Conservation (phyloP, 2,329 filamentous ascomycete species). For the Alternaria metachromatica region DNA sequence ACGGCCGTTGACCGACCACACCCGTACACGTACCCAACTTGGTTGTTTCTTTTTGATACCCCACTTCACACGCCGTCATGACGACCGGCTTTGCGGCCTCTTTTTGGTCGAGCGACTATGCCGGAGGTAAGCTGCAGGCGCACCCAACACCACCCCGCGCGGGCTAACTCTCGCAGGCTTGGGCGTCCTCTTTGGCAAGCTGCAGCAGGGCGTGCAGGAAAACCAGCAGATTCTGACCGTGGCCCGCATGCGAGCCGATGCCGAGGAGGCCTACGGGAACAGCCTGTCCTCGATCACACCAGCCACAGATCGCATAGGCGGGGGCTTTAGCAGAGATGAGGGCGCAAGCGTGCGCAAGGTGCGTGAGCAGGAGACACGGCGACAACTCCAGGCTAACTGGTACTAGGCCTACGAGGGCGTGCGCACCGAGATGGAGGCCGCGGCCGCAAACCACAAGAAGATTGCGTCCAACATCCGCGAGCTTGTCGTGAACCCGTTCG, state of each 20-base stretch:
- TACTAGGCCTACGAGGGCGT: conserved; percentile 92
- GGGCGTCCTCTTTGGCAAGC: conserved; percentile 92
- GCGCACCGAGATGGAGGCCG: conserved; percentile 89
- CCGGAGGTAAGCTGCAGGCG: conserved; percentile 73
- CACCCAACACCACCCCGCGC: conserved; percentile 6
- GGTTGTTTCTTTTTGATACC: conserved; percentile 11
- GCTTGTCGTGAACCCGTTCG: conserved; percentile 91
- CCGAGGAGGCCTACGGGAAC: conserved; percentile 87
- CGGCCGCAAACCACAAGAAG: conserved; percentile 87
- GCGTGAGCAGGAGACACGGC: conserved; percentile 28
- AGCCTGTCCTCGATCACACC: conserved; percentile 82
- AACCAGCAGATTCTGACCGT: conserved; percentile 93
- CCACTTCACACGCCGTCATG: conserved; percentile 31
- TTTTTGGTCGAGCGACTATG: conserved; percentile 98
- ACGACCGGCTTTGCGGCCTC: conserved; percentile 79
- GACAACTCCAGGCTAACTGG: conserved; percentile 24
- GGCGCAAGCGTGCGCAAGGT: conserved; percentile 96
- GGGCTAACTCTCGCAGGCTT: conserved; percentile 63
- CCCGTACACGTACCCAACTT: conserved; percentile 5
- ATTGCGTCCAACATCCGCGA: conserved; percentile 97
- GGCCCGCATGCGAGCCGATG: conserved; percentile 92
- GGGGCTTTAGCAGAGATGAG: conserved; percentile 89
- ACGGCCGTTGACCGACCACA: conserved; percentile 19
- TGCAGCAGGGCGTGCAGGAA: conserved; percentile 94
- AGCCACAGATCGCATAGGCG: conserved; percentile 78